A percentile compares a stretch with the other conserved stretches of the same genome.
Evolutionary conservation across 2,329 filamentous ascomycete genomes (phyloP).

Genomic region (Apiospora hydei): DNA sequence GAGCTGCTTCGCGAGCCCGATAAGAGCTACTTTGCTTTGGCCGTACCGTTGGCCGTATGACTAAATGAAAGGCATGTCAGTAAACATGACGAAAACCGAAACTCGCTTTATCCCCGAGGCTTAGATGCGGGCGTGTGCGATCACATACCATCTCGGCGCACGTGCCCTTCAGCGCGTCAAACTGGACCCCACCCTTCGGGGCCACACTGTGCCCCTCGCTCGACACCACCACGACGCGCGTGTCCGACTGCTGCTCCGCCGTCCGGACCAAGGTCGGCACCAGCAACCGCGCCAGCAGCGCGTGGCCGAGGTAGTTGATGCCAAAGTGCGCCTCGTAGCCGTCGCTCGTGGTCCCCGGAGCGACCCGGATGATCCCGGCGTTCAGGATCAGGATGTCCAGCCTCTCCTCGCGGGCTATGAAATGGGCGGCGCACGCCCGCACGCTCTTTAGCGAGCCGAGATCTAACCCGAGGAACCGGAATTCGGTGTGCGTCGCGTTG

Average conservation of each 20-base stretch:
- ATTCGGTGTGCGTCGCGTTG: background rate
- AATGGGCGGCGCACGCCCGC: constrained; percentile 45
- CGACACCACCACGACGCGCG: constrained; percentile 29
- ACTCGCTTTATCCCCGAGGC: too few relatives aligned
- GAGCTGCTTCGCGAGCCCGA: constrained; percentile 28
- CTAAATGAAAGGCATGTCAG: background rate
- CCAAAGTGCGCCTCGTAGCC: constrained; percentile 43
- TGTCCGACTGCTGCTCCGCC: constrained; percentile 30
- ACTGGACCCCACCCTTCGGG: constrained; percentile 26
- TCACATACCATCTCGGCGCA: background rate
- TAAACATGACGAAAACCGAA: background rate
- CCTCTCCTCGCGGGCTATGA: constrained; percentile 43
- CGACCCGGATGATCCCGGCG: constrained; percentile 48
- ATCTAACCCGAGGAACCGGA: constrained; percentile 47
- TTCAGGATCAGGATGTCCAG: constrained; percentile 51
- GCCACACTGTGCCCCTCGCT: constrained; percentile 25
- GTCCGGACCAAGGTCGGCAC: constrained; percentile 36
- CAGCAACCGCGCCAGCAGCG: constrained; percentile 40
- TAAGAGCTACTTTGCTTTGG: constrained; percentile 34
- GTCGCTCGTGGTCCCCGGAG: constrained; percentile 43
- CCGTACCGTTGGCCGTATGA: constrained; percentile 28
- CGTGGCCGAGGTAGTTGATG: constrained; percentile 39
- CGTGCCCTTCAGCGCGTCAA: constrained; percentile 24
- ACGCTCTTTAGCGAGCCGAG: constrained; percentile 48
- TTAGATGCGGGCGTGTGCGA: background rate